phyloP scores from a whole-genome alignment of 176 grass and related monocot genomes.

The Eleusine indica region DNA sequence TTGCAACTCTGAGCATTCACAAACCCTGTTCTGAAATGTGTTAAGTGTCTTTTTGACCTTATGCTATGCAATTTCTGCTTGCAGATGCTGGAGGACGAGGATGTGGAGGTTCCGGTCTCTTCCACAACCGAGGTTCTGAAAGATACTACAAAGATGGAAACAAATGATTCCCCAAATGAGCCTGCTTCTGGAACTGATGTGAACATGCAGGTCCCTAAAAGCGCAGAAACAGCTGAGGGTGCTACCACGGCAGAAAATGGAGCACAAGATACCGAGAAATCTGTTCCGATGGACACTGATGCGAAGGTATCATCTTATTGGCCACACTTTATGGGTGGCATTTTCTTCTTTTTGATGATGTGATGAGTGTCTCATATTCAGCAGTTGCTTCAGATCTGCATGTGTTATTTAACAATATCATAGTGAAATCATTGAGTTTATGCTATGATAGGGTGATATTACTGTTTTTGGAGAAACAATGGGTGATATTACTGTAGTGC shows the following conservation, averaged over 20 bases:
- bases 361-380: no score
- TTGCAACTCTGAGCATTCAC: no score
- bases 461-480: no score
- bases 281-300: slow-evolving; percentile 71
- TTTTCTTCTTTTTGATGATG: no score
- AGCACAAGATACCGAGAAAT: slow-evolving; percentile 46
- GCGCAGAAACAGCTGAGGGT: slow-evolving; percentile 22
- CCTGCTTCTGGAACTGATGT: slow-evolving; percentile 51
- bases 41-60: no score
- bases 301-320: slow-evolving; percentile 48
- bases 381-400: no score
- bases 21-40: no score
- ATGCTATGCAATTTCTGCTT: background rate
- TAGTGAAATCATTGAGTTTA: no score
- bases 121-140: slow-evolving; percentile 46
- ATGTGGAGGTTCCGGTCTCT: slow-evolving; percentile 70
- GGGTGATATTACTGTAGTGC: no score
- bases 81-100: slow-evolving; percentile 93
- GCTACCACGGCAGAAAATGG: slow-evolving; percentile 46
- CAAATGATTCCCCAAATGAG: slow-evolving; percentile 54
- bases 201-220: slow-evolving; percentile 52
- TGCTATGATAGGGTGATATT: no score
- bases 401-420: no score
- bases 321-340: no score
- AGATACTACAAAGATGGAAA: slow-evolving; percentile 73